A percentile compares a stretch with the other conserved stretches of the same genome.
Evolutionary conservation across 2,329 filamentous ascomycete genomes (phyloP).

Genomic region (Didymella exigua): DNA sequence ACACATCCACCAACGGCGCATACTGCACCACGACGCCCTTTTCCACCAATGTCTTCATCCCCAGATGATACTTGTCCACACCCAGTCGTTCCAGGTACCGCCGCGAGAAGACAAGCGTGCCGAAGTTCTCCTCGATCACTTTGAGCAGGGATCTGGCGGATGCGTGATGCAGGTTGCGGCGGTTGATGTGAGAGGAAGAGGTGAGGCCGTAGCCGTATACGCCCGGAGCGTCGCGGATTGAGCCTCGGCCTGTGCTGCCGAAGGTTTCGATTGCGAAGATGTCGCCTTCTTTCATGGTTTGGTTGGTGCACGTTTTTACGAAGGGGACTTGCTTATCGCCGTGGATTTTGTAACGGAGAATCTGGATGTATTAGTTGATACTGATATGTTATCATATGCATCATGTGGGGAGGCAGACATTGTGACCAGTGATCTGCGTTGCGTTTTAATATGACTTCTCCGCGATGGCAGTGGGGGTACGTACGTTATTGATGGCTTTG

Average conservation of each 20-base stretch:
- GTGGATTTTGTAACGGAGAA: slow-evolving; percentile 87
- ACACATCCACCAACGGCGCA: slow-evolving; percentile 84
- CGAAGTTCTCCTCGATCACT: slow-evolving; percentile 93
- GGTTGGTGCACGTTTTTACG: slow-evolving; percentile 80
- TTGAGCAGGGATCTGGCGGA: slow-evolving; percentile 84
- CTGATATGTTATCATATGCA: background rate
- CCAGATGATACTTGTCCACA: slow-evolving; percentile 88
- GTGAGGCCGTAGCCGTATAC: slow-evolving; percentile 64
- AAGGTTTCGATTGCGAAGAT: slow-evolving; percentile 96
- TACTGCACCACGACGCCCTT: slow-evolving; percentile 86
- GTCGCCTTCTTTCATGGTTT: slow-evolving; percentile 97
- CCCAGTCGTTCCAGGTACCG: slow-evolving; percentile 87
- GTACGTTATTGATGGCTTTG: slow-evolving; percentile 75
- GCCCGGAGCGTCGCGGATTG: slow-evolving; percentile 77
- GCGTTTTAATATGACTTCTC: background rate
- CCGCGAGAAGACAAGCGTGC: slow-evolving; percentile 85
- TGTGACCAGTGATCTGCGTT: slow-evolving; percentile 76
- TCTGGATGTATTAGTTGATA: slow-evolving; percentile 46
- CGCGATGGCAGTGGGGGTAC: background rate
- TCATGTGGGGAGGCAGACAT: slow-evolving; percentile 37
- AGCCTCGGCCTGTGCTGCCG: slow-evolving; percentile 86
- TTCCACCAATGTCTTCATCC: slow-evolving; percentile 82
- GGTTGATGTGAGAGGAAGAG: background rate
- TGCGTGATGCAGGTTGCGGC: slow-evolving; percentile 69
- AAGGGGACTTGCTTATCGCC: slow-evolving; percentile 92